These are phyloP conservation scores for Coffea humblotiana DNA, from an alignment of 305 asterid genomes.

Conservation along the genomic window DNA sequence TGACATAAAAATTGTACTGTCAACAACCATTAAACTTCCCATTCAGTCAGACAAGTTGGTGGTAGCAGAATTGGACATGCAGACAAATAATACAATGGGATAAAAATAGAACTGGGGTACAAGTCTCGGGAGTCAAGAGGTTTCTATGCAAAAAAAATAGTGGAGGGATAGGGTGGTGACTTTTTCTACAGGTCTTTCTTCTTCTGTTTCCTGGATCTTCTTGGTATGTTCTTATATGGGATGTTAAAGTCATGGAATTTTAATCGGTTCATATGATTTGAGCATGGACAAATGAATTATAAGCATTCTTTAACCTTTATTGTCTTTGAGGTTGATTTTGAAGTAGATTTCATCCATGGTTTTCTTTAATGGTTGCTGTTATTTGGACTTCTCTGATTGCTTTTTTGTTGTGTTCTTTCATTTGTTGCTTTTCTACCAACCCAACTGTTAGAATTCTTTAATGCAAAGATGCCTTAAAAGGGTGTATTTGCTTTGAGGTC, in stretches of 20 bases:
- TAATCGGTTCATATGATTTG: conserved; percentile 22
- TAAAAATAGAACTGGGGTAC: not conserved
- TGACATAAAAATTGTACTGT: conserved; percentile 13
- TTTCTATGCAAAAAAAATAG: conserved; percentile 21
- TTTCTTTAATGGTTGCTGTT: conserved; percentile 27
- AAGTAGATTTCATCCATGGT: conserved; percentile 8
- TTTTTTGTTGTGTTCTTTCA: conserved; percentile 7
- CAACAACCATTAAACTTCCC: conserved; percentile 7
- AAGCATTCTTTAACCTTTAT: not conserved
- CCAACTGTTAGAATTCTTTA: conserved; percentile 22
- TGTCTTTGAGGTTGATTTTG: conserved; percentile 9
- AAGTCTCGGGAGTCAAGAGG: conserved; percentile 23
- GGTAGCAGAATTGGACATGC: not conserved
- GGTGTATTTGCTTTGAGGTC: conserved; percentile 14
- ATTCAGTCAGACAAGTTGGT: conserved; percentile 21
- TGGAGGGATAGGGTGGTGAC: conserved; percentile 5
- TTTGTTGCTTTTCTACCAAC: conserved; percentile 46
- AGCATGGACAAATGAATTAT: not conserved
- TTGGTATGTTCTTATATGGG: conserved; percentile 7
- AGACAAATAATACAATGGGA: not conserved
- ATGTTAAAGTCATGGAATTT: conserved; percentile 30
- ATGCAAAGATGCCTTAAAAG: conserved; percentile 20
- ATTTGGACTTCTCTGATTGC: conserved; percentile 27
- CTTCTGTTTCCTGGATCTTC: conserved; percentile 15
- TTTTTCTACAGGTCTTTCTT: conserved; percentile 11